phyloP scores from a whole-genome alignment of 257 asterid species.

The Ocimum tenuiflorum region DNA sequence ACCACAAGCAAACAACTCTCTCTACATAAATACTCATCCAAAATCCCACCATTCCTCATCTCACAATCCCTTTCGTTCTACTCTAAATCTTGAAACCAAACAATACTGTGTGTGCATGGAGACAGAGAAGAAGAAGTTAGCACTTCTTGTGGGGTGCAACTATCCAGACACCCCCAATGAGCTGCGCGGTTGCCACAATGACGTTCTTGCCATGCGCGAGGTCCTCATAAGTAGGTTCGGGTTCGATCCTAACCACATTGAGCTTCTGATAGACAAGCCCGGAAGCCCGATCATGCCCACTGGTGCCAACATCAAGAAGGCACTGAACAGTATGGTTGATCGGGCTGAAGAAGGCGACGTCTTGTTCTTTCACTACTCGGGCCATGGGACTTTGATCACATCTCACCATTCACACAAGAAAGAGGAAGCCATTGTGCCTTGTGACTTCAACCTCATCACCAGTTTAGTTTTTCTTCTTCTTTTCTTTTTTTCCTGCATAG shows the following conservation, averaged over 20 bases:
- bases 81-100: too few species aligned
- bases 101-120: constrained; percentile 23
- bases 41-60: constrained; percentile 12
- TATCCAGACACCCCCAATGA: constrained; percentile 57
- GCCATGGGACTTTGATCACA: constrained; percentile 61
- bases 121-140: constrained; percentile 46
- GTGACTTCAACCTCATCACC: constrained; percentile 71
- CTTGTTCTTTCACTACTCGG: constrained; percentile 67
- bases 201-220: constrained; percentile 53
- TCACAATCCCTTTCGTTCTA: too few species aligned
- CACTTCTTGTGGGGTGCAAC: constrained; percentile 85
- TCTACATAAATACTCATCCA: constrained; percentile 18
- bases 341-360: constrained; percentile 49
- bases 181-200: constrained; percentile 73
- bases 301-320: constrained; percentile 60
- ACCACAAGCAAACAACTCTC: constrained; percentile 7
- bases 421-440: constrained; percentile 75
- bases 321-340: constrained; percentile 47
- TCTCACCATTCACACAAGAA: constrained; percentile 21
- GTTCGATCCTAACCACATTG: constrained; percentile 30
- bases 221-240: constrained; percentile 46
- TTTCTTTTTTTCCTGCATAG: neutral
- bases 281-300: constrained; percentile 54
- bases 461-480: constrained; percentile 32
- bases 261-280: constrained; percentile 52